Conservation (phyloP, 305 asterid species). For the Salvia sclarea region DNA sequence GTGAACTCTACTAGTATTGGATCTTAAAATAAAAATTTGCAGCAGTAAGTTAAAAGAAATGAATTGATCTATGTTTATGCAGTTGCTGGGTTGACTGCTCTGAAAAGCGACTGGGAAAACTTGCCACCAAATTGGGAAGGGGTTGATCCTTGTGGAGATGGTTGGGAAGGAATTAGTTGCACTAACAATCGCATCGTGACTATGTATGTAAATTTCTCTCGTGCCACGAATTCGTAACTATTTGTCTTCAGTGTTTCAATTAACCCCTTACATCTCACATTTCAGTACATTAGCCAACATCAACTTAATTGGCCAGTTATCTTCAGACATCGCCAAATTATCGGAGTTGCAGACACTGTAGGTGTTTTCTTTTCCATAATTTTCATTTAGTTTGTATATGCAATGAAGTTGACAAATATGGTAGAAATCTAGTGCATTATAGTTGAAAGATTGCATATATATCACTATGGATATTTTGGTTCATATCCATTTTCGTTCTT, state of each 20-base stretch:
- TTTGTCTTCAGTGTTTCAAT: not conserved
- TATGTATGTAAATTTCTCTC: conserved; percentile 40
- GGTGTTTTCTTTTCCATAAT: conserved; percentile 22
- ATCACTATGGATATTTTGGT: not conserved
- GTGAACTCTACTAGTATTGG: not conserved
- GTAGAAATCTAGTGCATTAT: not conserved
- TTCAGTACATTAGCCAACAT: conserved; percentile 61
- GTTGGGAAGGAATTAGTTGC: conserved; percentile 62
- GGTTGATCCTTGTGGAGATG: conserved; percentile 63
- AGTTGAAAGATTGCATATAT: not conserved
- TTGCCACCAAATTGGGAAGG: conserved; percentile 67
- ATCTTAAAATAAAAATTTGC: not conserved
- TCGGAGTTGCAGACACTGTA: conserved; percentile 63
- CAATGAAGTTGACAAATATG: no score
- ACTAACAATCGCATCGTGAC: conserved; percentile 43
- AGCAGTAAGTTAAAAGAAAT: not conserved
- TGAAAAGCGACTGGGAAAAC: conserved; percentile 49
- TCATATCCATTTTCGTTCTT: not conserved
- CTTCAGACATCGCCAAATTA: conserved; percentile 54
- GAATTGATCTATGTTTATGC: conserved; percentile 29
- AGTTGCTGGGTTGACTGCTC: conserved; percentile 51
- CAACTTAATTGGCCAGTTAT: conserved; percentile 48
- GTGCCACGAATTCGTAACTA: not conserved
- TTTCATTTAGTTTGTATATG: not conserved
- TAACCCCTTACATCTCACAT: conserved; percentile 15